These are phyloP conservation scores for Dissophora ornata DNA, from an alignment of 192 early-diverging fungal species.

Conservation along the genomic window DNA sequence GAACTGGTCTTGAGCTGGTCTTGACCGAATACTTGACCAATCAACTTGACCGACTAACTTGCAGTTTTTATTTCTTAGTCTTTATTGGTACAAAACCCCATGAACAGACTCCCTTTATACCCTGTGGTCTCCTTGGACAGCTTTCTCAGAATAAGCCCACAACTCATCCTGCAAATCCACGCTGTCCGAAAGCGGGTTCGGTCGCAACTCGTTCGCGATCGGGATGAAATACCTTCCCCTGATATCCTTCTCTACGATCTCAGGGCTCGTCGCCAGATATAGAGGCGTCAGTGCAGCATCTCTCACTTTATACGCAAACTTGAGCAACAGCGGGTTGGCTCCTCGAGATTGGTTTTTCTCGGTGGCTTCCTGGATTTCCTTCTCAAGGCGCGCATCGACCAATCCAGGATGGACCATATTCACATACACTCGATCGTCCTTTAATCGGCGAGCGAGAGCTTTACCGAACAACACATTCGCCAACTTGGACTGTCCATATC, in stretches of 20 bases:
- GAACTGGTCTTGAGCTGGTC: too few relatives aligned
- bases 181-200: neutral
- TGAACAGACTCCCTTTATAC: too few relatives aligned
- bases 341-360: neutral
- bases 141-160: neutral
- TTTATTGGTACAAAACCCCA: too few relatives aligned
- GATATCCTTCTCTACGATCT: slow-evolving; percentile 56
- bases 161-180: neutral
- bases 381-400: neutral
- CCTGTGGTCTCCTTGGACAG: neutral
- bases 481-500: slow-evolving; percentile 63
- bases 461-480: slow-evolving; percentile 60
- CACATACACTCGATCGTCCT: slow-evolving; percentile 38
- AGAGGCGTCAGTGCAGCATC: slow-evolving; percentile 56
- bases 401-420: slow-evolving; percentile 20
- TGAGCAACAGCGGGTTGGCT: neutral
- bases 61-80: too few relatives aligned
- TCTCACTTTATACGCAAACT: slow-evolving; percentile 6
- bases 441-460: slow-evolving; percentile 50
- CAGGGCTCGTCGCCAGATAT: slow-evolving; percentile 63
- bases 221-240: slow-evolving; percentile 41
- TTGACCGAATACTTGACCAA: too few relatives aligned
- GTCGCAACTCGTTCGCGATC: slow-evolving; percentile 18
- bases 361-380: neutral
- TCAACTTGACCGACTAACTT: too few relatives aligned